These are phyloP conservation scores for Peribolospora kevripleyi DNA, from an alignment of 768 basidiomycete genomes.

Conservation along the genomic window DNA sequence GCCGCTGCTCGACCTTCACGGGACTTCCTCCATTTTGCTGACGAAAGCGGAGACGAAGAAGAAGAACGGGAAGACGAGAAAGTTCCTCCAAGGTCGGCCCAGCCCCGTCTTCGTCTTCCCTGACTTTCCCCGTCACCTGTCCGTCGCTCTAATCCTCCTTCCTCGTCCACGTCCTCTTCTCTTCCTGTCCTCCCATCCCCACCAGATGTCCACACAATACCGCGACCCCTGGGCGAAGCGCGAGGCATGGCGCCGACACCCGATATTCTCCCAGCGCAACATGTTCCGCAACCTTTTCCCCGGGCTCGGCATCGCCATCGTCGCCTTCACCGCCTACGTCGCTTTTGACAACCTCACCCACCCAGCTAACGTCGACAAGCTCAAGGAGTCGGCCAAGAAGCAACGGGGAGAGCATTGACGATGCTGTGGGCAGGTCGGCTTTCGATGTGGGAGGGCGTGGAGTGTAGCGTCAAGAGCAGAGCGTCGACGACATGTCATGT, in stretches of 20 bases:
- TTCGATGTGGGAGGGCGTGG: too few relatives aligned
- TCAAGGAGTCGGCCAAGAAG: conserved; percentile 2
- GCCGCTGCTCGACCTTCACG: too few relatives aligned
- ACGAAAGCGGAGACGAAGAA: background rate
- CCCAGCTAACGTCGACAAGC: conserved; percentile 3
- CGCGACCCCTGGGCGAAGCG: conserved; percentile 86
- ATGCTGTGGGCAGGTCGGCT: too few relatives aligned
- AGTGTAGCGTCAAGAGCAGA: too few relatives aligned
- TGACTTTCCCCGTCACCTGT: background rate
- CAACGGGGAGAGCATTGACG: background rate
- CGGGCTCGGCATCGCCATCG: conserved; percentile 77
- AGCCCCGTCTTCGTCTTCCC: background rate
- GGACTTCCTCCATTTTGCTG: too few relatives aligned
- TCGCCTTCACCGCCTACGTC: conserved; percentile 78
- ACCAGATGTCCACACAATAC: conserved; percentile 19
- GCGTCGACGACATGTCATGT: too few relatives aligned
- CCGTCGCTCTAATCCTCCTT: conserved; percentile 3
- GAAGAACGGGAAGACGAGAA: background rate
- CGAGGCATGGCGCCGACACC: conserved; percentile 75
- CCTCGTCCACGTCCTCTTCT: background rate
- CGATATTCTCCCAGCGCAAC: conserved; percentile 60
- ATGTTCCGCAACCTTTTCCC: conserved; percentile 85
- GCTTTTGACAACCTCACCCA: conserved; percentile 40
- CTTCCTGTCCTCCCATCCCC: background rate
- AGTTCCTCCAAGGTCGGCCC: background rate